Evolutionary conservation across 2,329 filamentous ascomycete species (phyloP).

Genomic region (Talaromyces sp.): DNA sequence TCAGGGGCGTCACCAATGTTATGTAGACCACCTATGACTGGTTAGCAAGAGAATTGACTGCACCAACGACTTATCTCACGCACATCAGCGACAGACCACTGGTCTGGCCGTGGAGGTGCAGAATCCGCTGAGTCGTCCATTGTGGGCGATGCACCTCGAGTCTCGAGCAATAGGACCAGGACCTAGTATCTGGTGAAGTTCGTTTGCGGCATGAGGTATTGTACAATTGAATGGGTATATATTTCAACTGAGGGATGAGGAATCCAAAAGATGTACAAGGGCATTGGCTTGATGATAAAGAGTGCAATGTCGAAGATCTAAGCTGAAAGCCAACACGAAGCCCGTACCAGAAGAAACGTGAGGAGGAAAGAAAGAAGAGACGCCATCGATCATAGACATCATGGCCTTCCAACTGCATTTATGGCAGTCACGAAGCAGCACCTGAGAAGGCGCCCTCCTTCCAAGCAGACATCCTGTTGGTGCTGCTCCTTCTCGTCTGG

Average conservation of each 20-base stretch:
- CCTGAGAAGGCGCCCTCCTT: not conserved
- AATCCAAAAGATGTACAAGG: not conserved
- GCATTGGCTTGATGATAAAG: not conserved
- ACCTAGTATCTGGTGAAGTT: not conserved
- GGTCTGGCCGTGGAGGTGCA: constrained; percentile 23
- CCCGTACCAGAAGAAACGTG: not conserved
- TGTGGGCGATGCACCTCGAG: not conserved
- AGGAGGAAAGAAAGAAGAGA: not conserved
- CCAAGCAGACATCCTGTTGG: not conserved
- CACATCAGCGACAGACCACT: constrained; percentile 42
- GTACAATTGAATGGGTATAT: not conserved
- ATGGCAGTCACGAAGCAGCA: not conserved
- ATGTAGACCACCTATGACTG: constrained; percentile 74
- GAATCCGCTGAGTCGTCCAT: not conserved
- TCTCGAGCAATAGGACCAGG: not conserved
- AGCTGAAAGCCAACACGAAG: not conserved
- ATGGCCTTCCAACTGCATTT: not conserved
- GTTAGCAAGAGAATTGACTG: not conserved
- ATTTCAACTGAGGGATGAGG: not conserved
- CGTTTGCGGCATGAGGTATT: not conserved
- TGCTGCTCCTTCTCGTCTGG: not conserved
- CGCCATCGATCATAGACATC: not conserved
- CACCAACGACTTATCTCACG: constrained; percentile 21
- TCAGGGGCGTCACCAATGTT: constrained; percentile 73
- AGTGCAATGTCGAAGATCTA: not conserved